These are phyloP conservation scores for Dictyostelium citrinum DNA, from an alignment of 78 protist genomes.

Conservation along the genomic window DNA sequence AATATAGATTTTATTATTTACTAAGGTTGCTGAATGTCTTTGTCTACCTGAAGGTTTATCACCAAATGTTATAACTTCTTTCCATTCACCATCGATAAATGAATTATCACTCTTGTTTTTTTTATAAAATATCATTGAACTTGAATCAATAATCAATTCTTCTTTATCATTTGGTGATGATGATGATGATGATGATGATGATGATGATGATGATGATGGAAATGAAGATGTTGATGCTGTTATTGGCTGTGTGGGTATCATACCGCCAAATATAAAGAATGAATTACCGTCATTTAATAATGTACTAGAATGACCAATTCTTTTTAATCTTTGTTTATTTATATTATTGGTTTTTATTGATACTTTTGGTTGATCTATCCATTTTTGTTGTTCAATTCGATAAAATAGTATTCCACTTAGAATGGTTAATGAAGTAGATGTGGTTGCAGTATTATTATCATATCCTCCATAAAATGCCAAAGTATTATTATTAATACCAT, in stretches of 20 bases:
- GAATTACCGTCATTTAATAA: background rate
- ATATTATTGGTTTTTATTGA: background rate
- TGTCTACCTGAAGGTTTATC: slow-evolving; percentile 26
- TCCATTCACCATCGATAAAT: slow-evolving; percentile 12
- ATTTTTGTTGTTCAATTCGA: slow-evolving; percentile 18
- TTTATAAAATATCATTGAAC: background rate
- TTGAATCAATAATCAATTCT: background rate
- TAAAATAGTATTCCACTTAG: background rate
- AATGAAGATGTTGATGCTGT: background rate
- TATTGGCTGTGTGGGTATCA: background rate
- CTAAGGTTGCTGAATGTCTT: slow-evolving; percentile 34
- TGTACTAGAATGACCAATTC: slow-evolving; percentile 59
- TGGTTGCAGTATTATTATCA: slow-evolving; percentile 6
- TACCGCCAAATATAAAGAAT: slow-evolving; percentile 42
- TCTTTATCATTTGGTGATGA: background rate
- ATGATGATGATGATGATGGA: background rate
- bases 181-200: background rate
- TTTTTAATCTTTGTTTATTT: slow-evolving; percentile 22
- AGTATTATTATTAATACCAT: background rate
- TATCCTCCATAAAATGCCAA: slow-evolving; percentile 53
- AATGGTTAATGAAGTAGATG: background rate
- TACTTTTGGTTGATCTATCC: slow-evolving; percentile 14
- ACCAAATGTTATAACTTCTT: slow-evolving; percentile 3
- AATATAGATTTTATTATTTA: slow-evolving; percentile 10
- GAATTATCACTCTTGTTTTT: background rate